Evolutionary conservation across 305 asterid species (phyloP), one percentile per base, ranked within the genome.

Genomic region (Plantago lanceolata): DNA sequence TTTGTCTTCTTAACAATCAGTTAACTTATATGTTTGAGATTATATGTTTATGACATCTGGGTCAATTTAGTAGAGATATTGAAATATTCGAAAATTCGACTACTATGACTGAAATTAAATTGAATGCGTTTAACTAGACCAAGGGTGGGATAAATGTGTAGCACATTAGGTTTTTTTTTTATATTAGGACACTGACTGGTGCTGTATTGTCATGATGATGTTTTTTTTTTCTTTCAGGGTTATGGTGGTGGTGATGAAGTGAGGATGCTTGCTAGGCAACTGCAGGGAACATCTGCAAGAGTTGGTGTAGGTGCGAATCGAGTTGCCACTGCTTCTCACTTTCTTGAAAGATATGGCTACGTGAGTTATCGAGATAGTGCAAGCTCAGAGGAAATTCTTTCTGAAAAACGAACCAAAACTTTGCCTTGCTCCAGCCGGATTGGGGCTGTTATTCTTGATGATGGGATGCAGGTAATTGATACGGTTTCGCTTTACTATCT

Each of bases 191-290:
- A 33, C 11, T 33, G 40, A 33, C 40, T 33, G 9, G 9, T 33
- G 40, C 40, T 33, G 40, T 33, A 33, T 33, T 18, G 21, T 53
- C 68, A n/a, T 14, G 45, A 59, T 69, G 51, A 19, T 48, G 15
- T 19, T 57, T 62, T 53, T 6, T 59, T 45, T 70, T n/a, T 33
- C n/a, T 66, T 72, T 33, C 73, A 91, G 98, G 96, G 98, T 5
- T 92, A 89, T 76, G 84, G 95, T 45, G 94, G 96, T 68, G 95
- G 79, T 16, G 98, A 89, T 82, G 98, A 92, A 75, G 96, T 90
- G 63, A 92, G 73, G 66, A 89, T 92, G 98, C 94, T 92, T 65
- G 73, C 72, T 61, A 82, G 96, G 81, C 94, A 92, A 70, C 78
- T 92, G 63, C 62, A 28, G 40, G 83, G 81, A 40, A 84, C 83